Base-by-base conservation (phyloP, 768 basidiomycete species). In the Naganishia vishniacii region DNA sequence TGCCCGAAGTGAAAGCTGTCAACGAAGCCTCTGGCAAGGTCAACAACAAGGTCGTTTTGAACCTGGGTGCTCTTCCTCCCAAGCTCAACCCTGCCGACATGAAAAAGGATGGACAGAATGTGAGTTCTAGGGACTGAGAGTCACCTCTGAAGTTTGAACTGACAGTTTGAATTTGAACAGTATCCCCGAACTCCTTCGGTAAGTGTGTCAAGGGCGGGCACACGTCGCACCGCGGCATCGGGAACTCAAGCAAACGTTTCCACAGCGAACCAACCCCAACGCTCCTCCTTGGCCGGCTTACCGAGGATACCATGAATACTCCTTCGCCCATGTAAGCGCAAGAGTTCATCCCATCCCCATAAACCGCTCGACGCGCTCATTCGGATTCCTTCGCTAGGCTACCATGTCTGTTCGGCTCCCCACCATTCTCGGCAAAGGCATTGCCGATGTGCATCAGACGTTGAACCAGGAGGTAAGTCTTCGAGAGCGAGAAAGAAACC, bases 331-430 rank as follows among this genome's bases (percentile, higher is more conserved):
- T 45, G 53, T 56, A 26, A 56, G 53, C 40, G 23, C 6, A 40
- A 63, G 23, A 69, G 67, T 23, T 11, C n/a, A 25, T 25, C 18
- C 11, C 12, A 25, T 8, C 28, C 4, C 26, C 26, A 41, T 20
- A 8, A 13, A 25, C 25, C 5, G 25, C 41, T 15, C 29, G 34
- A 34, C 47, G 7, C 18, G 12, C 9, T 58, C 28, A 34, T 13
- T 87, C 86, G n/a, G n/a, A n/a, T n/a, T n/a, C n/a, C n/a, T n/a
- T n/a, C n/a, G n/a, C 41, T 84, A 93, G 78, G 93, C 91, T 32
- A 94, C 92, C 3, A 95, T 95, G 92, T 89, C 90, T 66, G 86
- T 88, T n/a, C 86, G 93, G 48, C 84, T 95, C 26, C 93, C 93
- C 1, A 94, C 93, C 42, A 97, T 97, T 68, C 81, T 95, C 49